Evolutionary conservation across 2,329 filamentous ascomycete genomes (phyloP), one percentile per base, ranked within the genome.

Genomic region (Botrytis galanthina): DNA sequence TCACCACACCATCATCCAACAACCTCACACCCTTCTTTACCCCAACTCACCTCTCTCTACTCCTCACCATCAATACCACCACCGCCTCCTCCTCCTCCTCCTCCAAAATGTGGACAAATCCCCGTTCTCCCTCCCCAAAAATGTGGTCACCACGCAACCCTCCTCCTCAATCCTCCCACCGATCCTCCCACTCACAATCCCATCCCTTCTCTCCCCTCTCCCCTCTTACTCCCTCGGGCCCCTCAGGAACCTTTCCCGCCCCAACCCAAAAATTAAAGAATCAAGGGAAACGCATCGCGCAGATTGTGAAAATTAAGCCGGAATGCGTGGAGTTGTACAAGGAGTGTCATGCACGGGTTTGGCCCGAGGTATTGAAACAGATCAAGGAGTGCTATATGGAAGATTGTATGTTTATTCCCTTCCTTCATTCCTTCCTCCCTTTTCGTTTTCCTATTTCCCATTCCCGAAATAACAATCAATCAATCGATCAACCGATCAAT

Each of bases 361-460:
- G 92, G 93, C 92, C 92, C 9, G 91, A 92, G 78, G 92, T 96
- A 1, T 83, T 93, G 48, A 86, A 89, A 81, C 91, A 94, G 83
- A 94, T 95, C 79, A 89, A 90, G 80, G 88, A 90, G 59, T 93
- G 90, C 81, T 92, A 92, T 77, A 93, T 95, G 74, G 83, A 86
- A 75, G 92, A 95, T 80, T 95, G 89, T 91, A 82, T 75, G 86
- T 66, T 59, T 20, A 57, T 62, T 69, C 22, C 54, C 35, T 64
- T n/a, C 35, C 26, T 26, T 44, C 44, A 18, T 3, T 35, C 29
- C 51, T 54, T 1, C 46, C n/a, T 12, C 4, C 9, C 22, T 62
- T 22, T 5, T 7, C 22, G 0, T 26, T 3, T 37, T 1, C 20
- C 18, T 44, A 20, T 9, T 4, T 22, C 20, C 8, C 20, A 22